Conservation (phyloP, 208 protist species). For the Angomonas ambiguus region DNA sequence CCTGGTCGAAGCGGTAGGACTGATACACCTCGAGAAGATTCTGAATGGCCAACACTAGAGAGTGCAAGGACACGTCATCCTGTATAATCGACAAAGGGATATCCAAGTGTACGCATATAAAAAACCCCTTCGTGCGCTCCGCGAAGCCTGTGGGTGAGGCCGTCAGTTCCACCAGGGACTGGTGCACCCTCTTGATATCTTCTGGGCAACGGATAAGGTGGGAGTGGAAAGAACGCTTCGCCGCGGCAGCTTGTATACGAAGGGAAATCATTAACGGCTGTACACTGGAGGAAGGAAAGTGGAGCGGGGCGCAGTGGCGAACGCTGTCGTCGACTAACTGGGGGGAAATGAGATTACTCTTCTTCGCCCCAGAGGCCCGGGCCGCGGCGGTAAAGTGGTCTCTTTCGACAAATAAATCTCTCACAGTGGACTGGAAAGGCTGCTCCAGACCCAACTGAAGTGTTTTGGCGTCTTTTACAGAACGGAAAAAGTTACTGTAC, state of each 20-base stretch:
- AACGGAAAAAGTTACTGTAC: conserved; percentile 25
- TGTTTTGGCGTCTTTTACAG: conserved; percentile 27
- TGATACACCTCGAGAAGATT: background rate
- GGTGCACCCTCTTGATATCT: background rate
- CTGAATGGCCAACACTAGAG: background rate
- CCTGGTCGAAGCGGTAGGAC: background rate
- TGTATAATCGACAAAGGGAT: background rate
- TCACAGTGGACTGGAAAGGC: background rate
- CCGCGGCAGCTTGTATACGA: background rate
- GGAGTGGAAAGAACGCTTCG: background rate
- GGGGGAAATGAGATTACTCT: background rate
- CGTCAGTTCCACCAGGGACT: background rate
- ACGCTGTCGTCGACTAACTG: background rate
- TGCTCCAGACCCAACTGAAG: background rate
- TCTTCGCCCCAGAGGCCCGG: background rate
- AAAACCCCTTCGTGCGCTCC: background rate
- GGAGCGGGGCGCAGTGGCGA: background rate
- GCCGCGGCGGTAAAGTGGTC: background rate
- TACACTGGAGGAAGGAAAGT: background rate
- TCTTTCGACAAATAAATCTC: background rate
- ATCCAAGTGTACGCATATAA: background rate
- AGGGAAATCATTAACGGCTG: background rate
- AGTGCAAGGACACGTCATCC: background rate
- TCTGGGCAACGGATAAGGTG: background rate
- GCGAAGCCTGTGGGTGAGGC: background rate